phyloP scores from a whole-genome alignment of 2,329 filamentous ascomycete species.

The Pseudopyricularia cyperi region DNA sequence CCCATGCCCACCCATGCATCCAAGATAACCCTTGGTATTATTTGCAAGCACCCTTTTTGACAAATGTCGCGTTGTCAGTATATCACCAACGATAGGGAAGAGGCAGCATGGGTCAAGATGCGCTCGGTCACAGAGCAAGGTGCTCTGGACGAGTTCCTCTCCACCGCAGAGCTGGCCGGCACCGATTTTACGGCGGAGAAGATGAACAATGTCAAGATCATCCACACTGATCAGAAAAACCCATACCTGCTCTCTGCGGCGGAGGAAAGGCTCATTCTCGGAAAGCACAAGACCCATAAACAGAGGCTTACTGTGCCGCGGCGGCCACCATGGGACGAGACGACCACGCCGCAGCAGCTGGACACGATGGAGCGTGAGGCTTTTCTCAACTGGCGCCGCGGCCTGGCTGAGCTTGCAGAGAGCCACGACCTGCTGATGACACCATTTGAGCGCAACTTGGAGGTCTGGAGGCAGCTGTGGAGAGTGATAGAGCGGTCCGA shows the following conservation, averaged over 20 bases:
- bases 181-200: constrained; percentile 99
- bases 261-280: constrained; percentile 66
- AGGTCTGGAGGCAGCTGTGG: constrained; percentile 97
- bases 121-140: constrained; percentile 95
- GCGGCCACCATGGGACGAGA: constrained; percentile 76
- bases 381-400: constrained; percentile 78
- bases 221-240: constrained; percentile 91
- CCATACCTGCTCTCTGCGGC: constrained; percentile 77
- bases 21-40: no score
- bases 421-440: constrained; percentile 93
- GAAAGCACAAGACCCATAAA: constrained; percentile 74
- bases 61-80: constrained; percentile 37
- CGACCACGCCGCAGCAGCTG: constrained; percentile 71
- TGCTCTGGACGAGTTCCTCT: constrained; percentile 90
- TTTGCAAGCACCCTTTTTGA: constrained; percentile 8
- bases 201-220: constrained; percentile 98
- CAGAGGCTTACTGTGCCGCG: constrained; percentile 75
- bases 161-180: constrained; percentile 89
- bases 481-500: constrained; percentile 95
- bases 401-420: constrained; percentile 84
- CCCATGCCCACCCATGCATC: no score
- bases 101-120: constrained; percentile 98
- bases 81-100: constrained; percentile 78
- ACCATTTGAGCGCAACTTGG: constrained; percentile 90
- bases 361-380: constrained; percentile 67